Base-by-base conservation (phyloP, 2,329 filamentous ascomycete species). In the Aspergillus spinulosporus region DNA sequence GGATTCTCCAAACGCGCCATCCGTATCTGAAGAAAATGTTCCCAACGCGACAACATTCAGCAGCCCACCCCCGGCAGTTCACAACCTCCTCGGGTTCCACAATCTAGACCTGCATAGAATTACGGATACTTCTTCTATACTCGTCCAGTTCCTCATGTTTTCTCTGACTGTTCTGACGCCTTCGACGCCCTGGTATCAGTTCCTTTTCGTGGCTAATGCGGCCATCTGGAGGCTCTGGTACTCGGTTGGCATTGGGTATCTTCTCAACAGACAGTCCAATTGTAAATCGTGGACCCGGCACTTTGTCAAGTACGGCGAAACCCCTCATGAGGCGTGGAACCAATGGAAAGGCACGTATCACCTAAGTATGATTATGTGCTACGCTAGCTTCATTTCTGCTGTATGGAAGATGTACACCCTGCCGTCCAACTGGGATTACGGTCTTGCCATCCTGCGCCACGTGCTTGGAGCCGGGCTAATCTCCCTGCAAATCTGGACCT, bases 331-430 rank as follows among this genome's bases (percentile, higher is more conserved):
- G 74, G 93, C 93, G 3, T 99, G 94, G 94, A 87, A 88, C 55
- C 93, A 99, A 72, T 99, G 94, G 94, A 97, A 97, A 76, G 91
- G 89, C 32, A 85, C 96, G 68, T 97, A 97, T 68, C 91, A 99
- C 71, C 81, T 97, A 63, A 95, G 90, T 74, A 92, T 93, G 83
- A 85, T 86, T 55, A 87, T 97, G 84, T 93, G 89, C 74, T 93
- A 96, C 67, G 82, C 88, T 15, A 93, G 90, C 56, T 96, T 97
- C 72, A 82, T 93, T 58, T 90, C 92, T 14, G 92, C 92, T 1
- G 91, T 90, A 63, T 97, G 91, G 90, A 99, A 97, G 78, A 90
- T 96, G 87, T 99, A 99, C 73, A 83, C 84, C 5, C 77, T 90
- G n/a, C 94, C 94, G 1, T 79, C 82, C 5, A 88, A 96, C 71